Conservation (phyloP, 2,329 filamentous ascomycete genomes). For the Calonectria pseudoreteaudii region DNA sequence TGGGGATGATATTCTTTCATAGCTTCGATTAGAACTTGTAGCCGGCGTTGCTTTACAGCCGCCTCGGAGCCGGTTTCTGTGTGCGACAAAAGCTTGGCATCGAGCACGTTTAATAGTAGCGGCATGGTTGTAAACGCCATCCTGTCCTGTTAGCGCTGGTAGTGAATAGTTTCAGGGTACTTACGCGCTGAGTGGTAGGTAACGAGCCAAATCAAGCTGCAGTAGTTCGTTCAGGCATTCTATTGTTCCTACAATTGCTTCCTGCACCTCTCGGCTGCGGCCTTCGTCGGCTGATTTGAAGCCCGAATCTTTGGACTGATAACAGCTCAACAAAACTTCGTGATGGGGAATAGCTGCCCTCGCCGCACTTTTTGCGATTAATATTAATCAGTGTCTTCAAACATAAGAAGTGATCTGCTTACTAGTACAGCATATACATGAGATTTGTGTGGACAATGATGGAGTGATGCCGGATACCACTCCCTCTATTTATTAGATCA, state of each 20-base stretch:
- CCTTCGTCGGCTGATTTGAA: background rate
- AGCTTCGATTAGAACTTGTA: background rate
- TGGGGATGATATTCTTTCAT: conserved; percentile 8
- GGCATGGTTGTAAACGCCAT: background rate
- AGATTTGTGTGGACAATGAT: conserved; percentile 1
- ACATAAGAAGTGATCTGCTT: background rate
- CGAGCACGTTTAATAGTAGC: background rate
- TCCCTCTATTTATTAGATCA: background rate
- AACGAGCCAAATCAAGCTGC: background rate
- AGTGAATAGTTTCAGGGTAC: background rate
- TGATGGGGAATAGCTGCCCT: background rate
- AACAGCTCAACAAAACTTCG: background rate
- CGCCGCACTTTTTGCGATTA: background rate
- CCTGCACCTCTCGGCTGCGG: background rate
- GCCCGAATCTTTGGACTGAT: background rate
- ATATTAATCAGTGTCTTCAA: no score
- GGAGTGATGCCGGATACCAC: background rate
- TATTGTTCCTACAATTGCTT: background rate
- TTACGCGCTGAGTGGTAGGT: conserved; percentile 4
- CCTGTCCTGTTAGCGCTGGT: background rate
- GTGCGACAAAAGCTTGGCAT: background rate
- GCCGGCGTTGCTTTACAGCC: background rate
- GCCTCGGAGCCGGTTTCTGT: background rate
- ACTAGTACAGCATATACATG: conserved; percentile 16
- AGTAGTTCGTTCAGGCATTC: background rate